Base-by-base conservation (phyloP, 495 filamentous ascomycete genomes). In the Aspergillus olivimuriae region DNA sequence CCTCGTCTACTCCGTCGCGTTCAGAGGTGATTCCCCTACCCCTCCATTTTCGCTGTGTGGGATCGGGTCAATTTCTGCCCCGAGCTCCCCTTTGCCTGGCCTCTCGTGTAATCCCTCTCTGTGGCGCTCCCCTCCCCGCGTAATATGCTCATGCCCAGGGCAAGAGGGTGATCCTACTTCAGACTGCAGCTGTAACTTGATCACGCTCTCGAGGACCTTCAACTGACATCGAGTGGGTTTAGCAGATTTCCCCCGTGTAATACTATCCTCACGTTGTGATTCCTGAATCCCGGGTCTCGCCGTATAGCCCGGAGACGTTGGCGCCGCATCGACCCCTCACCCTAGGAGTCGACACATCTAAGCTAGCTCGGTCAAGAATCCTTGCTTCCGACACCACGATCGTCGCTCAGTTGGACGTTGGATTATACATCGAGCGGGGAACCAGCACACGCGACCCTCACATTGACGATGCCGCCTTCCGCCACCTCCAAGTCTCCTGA, bases 401-500 rank as follows among this genome's bases (percentile, higher is more conserved):
- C 19, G 33, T 14, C 15, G 16, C 12, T 4, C 4, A 14, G 11
- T 33, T 34, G n/a, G n/a, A 34, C 33, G 4, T 16, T 16, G 8
- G 15, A 34, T 17, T 18, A 17, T 10, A 14, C 15, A 1, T 34
- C n/a, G 9, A 34, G 33, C n/a, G 33, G 33, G 19, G n/a, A 16
- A 14, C 19, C 12, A 4, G 15, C 16, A 18, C 8, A 16, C 33
- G 19, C 33, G 19, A 16, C 16, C 19, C 33, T 34, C 33, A 34
- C 34, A 43, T 19, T 38, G n/a, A n/a, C n/a, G n/a, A 68, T 68
- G 64, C 60, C 64, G 5, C 57, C 59, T 11, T 44, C 52, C 26
- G 59, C 51, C n/a, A 54, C 56, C 33, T 52, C 56, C 17, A 59
- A 60, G 51, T 58, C 55, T 44, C 47, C 51, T 41, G 52, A 58